Evolutionary conservation across 2,329 filamentous ascomycete species (phyloP).

Genomic region (Penicillium corylophilum): DNA sequence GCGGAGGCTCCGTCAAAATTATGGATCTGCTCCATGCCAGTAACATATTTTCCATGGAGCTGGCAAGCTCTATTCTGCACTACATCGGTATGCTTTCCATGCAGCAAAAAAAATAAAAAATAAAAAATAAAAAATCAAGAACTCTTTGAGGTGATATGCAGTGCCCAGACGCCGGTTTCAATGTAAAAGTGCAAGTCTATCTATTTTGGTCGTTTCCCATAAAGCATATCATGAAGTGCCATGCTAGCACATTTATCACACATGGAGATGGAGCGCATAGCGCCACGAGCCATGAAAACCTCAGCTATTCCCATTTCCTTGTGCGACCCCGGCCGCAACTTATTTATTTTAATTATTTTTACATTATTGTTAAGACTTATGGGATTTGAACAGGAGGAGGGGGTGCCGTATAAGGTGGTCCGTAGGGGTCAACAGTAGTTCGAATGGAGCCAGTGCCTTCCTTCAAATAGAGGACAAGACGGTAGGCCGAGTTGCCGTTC

Average conservation of each 20-base stretch:
- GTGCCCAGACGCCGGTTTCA: constrained; percentile 11
- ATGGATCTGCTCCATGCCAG: neutral
- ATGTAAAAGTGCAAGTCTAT: constrained; percentile 15
- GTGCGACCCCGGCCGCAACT: constrained; percentile 20
- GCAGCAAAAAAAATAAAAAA: neutral
- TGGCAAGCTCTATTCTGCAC: neutral
- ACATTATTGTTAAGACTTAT: too few species aligned
- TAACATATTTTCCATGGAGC: neutral
- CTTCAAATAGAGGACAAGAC: constrained; percentile 79
- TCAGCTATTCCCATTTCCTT: constrained; percentile 23
- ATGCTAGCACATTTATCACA: neutral
- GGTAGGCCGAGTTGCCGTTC: constrained; percentile 92
- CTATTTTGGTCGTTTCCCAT: constrained; percentile 25
- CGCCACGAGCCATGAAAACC: neutral
- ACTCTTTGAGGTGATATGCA: neutral
- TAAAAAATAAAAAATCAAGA: too few species aligned
- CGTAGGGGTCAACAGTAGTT: constrained; percentile 37
- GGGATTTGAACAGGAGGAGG: constrained; percentile 14
- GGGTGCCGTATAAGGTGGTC: constrained; percentile 14
- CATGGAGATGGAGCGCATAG: neutral
- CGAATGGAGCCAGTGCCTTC: constrained; percentile 51
- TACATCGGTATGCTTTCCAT: neutral
- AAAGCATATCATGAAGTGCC: constrained; percentile 9
- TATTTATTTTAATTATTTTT: too few species aligned
- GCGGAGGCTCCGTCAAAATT: neutral